Percentiles rank a stretch among this genome's conserved stretches.
Conservation (phyloP, 495 filamentous ascomycete genomes). For the Penicillium canariense region DNA sequence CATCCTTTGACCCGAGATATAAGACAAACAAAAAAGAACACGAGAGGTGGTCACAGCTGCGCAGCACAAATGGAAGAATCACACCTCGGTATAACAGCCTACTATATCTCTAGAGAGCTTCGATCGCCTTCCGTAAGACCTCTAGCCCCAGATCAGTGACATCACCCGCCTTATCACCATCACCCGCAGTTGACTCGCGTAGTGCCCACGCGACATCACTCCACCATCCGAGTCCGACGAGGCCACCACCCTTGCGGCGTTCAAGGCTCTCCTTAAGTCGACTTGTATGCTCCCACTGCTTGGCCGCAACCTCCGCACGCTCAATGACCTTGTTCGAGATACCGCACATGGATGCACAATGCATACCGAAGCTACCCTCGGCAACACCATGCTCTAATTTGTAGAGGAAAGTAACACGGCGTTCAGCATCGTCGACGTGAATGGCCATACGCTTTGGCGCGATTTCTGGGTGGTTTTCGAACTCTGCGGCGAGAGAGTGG, state of each 20-base stretch:
- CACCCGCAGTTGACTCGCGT: slow-evolving; percentile 48
- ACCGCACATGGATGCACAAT: slow-evolving; percentile 97
- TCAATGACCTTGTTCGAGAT: slow-evolving; percentile 82
- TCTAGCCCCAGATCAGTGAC: slow-evolving; percentile 56
- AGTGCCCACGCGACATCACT: slow-evolving; percentile 89
- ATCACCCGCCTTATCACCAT: slow-evolving; percentile 40
- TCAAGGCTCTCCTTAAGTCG: slow-evolving; percentile 85
- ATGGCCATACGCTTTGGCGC: slow-evolving; percentile 87
- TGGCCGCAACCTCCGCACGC: slow-evolving; percentile 84
- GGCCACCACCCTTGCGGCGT: slow-evolving; percentile 67
- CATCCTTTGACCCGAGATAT: neutral
- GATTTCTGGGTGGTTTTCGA: slow-evolving; percentile 84
- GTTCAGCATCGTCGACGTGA: slow-evolving; percentile 79
- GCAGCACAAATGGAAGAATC: neutral
- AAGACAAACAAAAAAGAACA: neutral
- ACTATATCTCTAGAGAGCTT: slow-evolving; percentile 55
- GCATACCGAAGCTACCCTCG: slow-evolving; percentile 98
- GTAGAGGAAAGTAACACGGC: slow-evolving; percentile 90
- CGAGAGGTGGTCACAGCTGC: neutral
- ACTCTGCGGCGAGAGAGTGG: slow-evolving; percentile 88
- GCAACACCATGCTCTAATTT: slow-evolving; percentile 93
- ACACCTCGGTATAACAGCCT: slow-evolving; percentile 2
- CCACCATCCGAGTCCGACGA: slow-evolving; percentile 81
- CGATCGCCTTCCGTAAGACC: slow-evolving; percentile 75
- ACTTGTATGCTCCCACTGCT: slow-evolving; percentile 93